These are phyloP conservation scores for Petunia hybrid DNA, from an alignment of 305 asterid genomes.

Conservation along the genomic window DNA sequence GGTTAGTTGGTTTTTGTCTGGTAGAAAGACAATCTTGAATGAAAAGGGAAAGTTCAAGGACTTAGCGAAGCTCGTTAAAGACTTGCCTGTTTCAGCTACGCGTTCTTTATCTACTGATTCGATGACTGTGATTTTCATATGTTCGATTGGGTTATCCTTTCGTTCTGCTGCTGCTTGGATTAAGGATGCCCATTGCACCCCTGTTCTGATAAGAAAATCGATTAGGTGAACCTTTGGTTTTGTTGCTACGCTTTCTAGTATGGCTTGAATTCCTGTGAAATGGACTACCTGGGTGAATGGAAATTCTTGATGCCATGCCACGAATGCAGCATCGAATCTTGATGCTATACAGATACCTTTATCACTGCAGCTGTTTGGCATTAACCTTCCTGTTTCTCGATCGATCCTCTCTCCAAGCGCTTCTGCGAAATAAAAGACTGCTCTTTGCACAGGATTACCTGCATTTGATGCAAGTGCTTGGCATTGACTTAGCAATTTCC, in stretches of 20 bases:
- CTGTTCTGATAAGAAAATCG: constrained; percentile 40
- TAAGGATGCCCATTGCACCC: constrained; percentile 43
- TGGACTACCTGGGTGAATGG: constrained; percentile 42
- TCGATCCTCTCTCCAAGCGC: constrained; percentile 46
- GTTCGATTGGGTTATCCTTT: constrained; percentile 25
- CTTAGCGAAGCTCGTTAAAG: constrained; percentile 44
- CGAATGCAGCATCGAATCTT: constrained; percentile 8
- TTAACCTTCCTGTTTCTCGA: constrained; percentile 34
- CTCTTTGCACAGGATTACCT: constrained; percentile 48
- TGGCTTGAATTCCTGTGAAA: constrained; percentile 46
- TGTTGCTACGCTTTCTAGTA: constrained; percentile 36
- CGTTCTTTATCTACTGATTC: constrained; percentile 31
- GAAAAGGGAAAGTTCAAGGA: constrained; percentile 50
- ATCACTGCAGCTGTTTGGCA: neutral
- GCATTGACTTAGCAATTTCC: constrained; percentile 38
- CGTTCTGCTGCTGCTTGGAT: constrained; percentile 44
- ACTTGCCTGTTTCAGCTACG: constrained; percentile 43
- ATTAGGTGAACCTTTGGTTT: constrained; percentile 42
- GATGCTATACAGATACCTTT: constrained; percentile 20
- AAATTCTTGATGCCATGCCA: constrained; percentile 34
- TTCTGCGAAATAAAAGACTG: constrained; percentile 46
- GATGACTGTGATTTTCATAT: constrained; percentile 51
- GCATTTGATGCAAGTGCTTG: constrained; percentile 36
- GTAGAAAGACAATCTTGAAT: constrained; percentile 36
- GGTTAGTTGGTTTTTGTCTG: constrained; percentile 41